A percentile compares a stretch with the other conserved stretches of the same genome.
phyloP scores from a whole-genome alignment of 139 green algal species.

The Edaphochlamys debaryana region DNA sequence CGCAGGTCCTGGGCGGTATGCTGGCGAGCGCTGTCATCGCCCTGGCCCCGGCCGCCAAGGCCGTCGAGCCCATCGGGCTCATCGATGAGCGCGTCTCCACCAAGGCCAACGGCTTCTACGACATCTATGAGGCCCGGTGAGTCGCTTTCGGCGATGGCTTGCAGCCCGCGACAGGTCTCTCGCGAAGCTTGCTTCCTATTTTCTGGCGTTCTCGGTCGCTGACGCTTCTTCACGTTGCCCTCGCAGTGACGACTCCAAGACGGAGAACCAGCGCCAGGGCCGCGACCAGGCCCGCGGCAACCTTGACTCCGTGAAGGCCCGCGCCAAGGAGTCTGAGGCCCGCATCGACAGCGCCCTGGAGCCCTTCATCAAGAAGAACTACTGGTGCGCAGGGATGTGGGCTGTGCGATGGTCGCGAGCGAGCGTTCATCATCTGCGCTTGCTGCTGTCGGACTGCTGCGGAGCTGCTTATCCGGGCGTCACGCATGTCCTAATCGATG shows the following conservation, averaged over 20 bases:
- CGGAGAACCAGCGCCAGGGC: slow-evolving; percentile 80
- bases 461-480: no score
- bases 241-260: slow-evolving; percentile 83
- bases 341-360: slow-evolving; percentile 84
- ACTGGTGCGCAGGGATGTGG: slow-evolving; percentile 78
- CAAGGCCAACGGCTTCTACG: slow-evolving; percentile 76
- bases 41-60: slow-evolving; percentile 60
- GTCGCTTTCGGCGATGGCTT: background rate
- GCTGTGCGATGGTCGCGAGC: background rate
- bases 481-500: no score
- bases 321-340: slow-evolving; percentile 75
- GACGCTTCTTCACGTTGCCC: background rate
- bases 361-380: slow-evolving; percentile 82
- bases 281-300: slow-evolving; percentile 69
- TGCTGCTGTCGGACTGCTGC: no score
- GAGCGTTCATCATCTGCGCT: no score
- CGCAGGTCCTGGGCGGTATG: slow-evolving; percentile 77
- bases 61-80: slow-evolving; percentile 77
- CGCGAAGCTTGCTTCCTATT: background rate
- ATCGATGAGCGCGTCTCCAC: slow-evolving; percentile 83
- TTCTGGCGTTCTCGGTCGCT: background rate
- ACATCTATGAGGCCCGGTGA: slow-evolving; percentile 89
- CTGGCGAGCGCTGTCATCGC: slow-evolving; percentile 66
- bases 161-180: background rate
- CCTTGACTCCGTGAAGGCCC: slow-evolving; percentile 75